Evolutionary conservation across 805 yeast genomes (phyloP).

Genomic region (Hanseniaspora nectarophila): DNA sequence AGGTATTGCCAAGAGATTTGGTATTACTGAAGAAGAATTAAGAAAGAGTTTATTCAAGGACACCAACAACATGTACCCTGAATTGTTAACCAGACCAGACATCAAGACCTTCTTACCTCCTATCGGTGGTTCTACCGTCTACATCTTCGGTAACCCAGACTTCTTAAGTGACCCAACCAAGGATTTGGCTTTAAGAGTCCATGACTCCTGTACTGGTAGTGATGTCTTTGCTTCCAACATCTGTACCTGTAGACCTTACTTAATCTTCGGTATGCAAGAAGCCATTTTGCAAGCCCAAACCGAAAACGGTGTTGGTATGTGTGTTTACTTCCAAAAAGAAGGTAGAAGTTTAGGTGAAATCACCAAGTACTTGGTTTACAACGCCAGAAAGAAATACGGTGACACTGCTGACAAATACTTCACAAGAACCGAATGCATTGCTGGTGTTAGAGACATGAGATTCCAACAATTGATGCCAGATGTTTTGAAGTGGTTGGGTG

Average conservation of each 20-base stretch:
- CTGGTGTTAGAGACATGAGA: slow-evolving; percentile 63
- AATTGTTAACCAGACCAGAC: slow-evolving; percentile 55
- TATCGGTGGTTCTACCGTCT: slow-evolving; percentile 56
- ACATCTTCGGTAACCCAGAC: slow-evolving; percentile 52
- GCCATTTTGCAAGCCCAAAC: slow-evolving; percentile 58
- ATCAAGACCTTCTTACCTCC: slow-evolving; percentile 56
- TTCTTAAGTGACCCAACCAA: slow-evolving; percentile 40
- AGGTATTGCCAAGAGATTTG: slow-evolving; percentile 53
- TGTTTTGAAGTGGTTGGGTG: slow-evolving; percentile 53
- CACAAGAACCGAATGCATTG: slow-evolving; percentile 58
- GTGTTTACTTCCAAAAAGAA: slow-evolving; percentile 55
- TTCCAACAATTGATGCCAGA: slow-evolving; percentile 65
- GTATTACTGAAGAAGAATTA: slow-evolving; percentile 42
- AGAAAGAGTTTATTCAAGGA: slow-evolving; percentile 54
- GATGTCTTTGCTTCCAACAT: slow-evolving; percentile 60
- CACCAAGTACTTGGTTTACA: slow-evolving; percentile 56
- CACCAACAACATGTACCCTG: slow-evolving; percentile 63
- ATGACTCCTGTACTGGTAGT: slow-evolving; percentile 60
- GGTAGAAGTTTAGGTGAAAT: slow-evolving; percentile 63
- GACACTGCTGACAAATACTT: slow-evolving; percentile 58
- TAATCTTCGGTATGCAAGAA: slow-evolving; percentile 54
- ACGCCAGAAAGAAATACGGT: slow-evolving; percentile 58
- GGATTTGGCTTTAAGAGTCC: slow-evolving; percentile 47
- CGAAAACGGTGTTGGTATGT: slow-evolving; percentile 49
- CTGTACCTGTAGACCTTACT: slow-evolving; percentile 59